Evolutionary conservation across 345 rosid genomes (phyloP).

Genomic region (Pistacia atlantica): DNA sequence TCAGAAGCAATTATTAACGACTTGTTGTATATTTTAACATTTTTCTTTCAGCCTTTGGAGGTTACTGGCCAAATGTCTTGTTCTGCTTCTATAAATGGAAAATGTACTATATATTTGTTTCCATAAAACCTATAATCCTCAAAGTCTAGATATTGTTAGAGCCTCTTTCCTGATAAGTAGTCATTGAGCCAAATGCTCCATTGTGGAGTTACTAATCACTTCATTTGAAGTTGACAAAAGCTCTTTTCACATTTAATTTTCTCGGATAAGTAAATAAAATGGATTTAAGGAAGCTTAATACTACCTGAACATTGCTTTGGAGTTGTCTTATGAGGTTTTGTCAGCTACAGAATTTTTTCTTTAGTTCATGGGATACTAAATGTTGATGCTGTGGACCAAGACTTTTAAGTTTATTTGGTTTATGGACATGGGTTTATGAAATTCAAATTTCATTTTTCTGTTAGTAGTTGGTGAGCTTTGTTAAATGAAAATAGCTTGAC

Average conservation of each 20-base stretch:
- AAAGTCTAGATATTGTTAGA: not conserved
- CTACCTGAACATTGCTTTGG: not conserved
- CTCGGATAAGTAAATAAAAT: not conserved
- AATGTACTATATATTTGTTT: not conserved
- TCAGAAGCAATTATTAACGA: not conserved
- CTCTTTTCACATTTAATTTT: not conserved
- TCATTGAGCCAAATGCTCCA: too few species aligned
- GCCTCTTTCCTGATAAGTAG: not conserved
- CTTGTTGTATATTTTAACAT: not conserved
- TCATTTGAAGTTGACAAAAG: not conserved
- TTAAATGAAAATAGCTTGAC: constrained; percentile 13
- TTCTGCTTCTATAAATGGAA: not conserved
- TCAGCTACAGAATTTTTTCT: not conserved
- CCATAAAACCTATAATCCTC: not conserved
- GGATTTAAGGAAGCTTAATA: not conserved
- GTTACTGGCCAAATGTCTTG: not conserved
- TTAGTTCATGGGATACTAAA: not conserved
- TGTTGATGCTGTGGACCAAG: too few species aligned
- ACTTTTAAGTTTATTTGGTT: not conserved
- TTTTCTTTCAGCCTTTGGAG: not conserved
- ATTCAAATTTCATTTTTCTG: not conserved
- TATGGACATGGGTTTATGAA: too few species aligned
- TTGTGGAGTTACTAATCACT: not conserved
- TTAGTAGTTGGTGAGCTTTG: constrained; percentile 11
- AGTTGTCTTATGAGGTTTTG: not conserved